phyloP scores from a whole-genome alignment of 31 red algal genomes.

The Endocladia muricata region DNA sequence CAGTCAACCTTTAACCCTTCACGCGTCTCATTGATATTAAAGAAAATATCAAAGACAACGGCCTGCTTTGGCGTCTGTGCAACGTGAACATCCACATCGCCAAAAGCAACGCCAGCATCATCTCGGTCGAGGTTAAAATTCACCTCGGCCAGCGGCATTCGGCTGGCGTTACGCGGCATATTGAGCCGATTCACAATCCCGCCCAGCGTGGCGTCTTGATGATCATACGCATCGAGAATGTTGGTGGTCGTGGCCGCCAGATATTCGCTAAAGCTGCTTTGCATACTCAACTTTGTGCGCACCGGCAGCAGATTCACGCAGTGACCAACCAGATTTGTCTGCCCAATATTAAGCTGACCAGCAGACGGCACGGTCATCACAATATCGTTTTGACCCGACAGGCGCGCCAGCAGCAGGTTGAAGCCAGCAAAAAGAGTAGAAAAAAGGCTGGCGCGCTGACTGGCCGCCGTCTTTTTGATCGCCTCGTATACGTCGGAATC shows the following conservation, averaged over 20 bases:
- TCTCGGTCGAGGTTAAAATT: conserved; percentile 11
- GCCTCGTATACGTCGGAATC: no score
- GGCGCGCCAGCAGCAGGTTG: no score
- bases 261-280: conserved; percentile 12
- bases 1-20: conserved; percentile 11
- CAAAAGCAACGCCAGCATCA: neutral
- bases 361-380: conserved; percentile 7
- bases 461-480: no score
- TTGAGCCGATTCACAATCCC: conserved; percentile 6
- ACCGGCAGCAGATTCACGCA: conserved; percentile 8
- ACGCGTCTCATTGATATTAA: conserved; percentile 5
- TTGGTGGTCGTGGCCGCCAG: neutral
- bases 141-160: neutral
- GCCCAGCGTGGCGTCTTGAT: conserved; percentile 11
- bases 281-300: neutral
- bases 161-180: neutral
- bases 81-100: neutral
- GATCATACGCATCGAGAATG: conserved; percentile 16
- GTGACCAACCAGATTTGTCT: conserved; percentile 17
- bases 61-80: neutral
- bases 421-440: no score
- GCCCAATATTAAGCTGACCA: neutral
- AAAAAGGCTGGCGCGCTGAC: no score
- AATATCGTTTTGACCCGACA: no score
- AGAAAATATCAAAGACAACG: conserved; percentile 6